Percentiles rank a stretch among this genome's conserved stretches.
Conservation (phyloP, 148 eudicot species). For the Amaranthus hypochondriacus region DNA sequence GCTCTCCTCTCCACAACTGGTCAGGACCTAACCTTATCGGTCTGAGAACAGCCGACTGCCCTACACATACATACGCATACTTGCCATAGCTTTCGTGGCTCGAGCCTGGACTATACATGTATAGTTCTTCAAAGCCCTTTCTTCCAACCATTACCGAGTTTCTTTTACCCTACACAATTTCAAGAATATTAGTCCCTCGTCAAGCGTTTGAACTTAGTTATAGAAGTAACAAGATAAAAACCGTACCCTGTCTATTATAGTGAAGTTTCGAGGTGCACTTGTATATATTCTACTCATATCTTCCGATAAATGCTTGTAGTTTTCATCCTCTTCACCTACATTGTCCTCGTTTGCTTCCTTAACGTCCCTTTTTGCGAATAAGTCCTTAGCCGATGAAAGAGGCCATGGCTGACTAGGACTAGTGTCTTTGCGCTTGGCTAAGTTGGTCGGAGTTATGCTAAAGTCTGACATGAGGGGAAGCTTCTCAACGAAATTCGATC, state of each 20-base stretch:
- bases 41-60: conserved; percentile 64
- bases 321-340: conserved; percentile 63
- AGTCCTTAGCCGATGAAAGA: conserved; percentile 22
- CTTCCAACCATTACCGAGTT: conserved; percentile 60
- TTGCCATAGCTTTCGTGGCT: conserved; percentile 53
- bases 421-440: conserved; percentile 14
- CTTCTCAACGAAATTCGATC: conserved; percentile 49
- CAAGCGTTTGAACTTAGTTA: neutral
- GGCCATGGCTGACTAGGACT: conserved; percentile 26
- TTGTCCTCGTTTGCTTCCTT: conserved; percentile 24
- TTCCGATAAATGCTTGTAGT: conserved; percentile 62
- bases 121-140: conserved; percentile 59
- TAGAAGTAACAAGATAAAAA: neutral
- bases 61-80: conserved; percentile 59
- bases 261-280: conserved; percentile 61
- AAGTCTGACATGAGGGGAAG: conserved; percentile 51
- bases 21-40: conserved; percentile 45
- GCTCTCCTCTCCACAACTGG: conserved; percentile 57
- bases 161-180: conserved; percentile 56
- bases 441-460: conserved; percentile 48
- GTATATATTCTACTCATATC: conserved; percentile 72
- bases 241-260: conserved; percentile 69
- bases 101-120: conserved; percentile 77
- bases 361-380: conserved; percentile 27
- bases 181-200: neutral